Evolutionary conservation across 2,329 filamentous ascomycete species (phyloP).

Genomic region (Colletotrichum somersetense): DNA sequence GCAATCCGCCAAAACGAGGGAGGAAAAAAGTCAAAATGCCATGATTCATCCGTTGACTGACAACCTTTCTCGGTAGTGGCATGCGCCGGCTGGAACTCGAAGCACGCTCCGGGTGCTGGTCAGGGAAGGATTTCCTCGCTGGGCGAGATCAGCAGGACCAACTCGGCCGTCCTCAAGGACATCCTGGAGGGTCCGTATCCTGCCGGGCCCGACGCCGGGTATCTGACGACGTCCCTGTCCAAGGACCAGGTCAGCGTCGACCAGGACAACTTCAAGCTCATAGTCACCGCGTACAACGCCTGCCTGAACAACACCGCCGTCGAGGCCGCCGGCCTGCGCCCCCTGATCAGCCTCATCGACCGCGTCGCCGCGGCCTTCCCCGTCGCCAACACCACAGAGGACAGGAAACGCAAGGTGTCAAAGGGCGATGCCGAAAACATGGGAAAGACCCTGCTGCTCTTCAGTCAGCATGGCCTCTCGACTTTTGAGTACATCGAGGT

Average conservation of each 20-base stretch:
- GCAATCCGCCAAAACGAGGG: neutral
- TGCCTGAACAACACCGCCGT: constrained; percentile 74
- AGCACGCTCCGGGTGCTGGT: constrained; percentile 74
- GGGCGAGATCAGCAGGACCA: constrained; percentile 70
- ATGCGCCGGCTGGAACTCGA: constrained; percentile 74
- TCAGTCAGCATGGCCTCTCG: constrained; percentile 59
- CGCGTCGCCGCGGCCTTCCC: constrained; percentile 45
- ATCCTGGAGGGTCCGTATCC: constrained; percentile 71
- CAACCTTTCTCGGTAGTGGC: constrained; percentile 54
- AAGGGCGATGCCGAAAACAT: constrained; percentile 24
- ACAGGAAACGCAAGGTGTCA: constrained; percentile 45
- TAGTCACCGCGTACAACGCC: constrained; percentile 73
- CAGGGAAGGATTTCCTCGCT: constrained; percentile 70
- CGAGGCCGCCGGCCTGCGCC: constrained; percentile 65
- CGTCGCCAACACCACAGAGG: constrained; percentile 44
- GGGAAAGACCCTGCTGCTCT: constrained; percentile 56
- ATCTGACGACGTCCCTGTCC: constrained; percentile 42
- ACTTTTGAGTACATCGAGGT: constrained; percentile 53
- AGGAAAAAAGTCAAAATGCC: neutral
- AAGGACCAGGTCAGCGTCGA: constrained; percentile 60
- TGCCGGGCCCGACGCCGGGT: constrained; percentile 51
- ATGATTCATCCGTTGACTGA: constrained; percentile 12
- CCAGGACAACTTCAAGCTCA: constrained; percentile 73
- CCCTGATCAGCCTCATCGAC: constrained; percentile 68
- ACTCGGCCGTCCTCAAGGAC: constrained; percentile 68